Evolutionary conservation across 495 filamentous ascomycete species (phyloP), one percentile per base, ranked within the genome.

Genomic region (Sordaria brevicollis): DNA sequence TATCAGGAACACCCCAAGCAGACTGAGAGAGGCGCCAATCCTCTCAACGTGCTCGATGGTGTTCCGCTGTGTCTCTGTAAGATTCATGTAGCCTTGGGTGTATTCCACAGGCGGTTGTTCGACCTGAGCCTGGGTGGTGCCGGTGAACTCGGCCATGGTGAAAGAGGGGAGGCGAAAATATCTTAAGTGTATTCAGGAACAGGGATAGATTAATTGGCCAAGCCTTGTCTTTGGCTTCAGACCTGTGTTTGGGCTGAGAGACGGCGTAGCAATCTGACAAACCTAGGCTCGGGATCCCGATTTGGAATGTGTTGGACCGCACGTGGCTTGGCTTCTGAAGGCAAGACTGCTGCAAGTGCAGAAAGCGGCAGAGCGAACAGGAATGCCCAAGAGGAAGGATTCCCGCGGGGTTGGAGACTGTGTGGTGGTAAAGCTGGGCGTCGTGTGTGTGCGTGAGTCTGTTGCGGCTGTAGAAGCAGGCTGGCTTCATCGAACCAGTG

Each of bases 1-100:
- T 36, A 96, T 91, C 70, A 92, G 84, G 39, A 87, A 77, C 11
- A 92, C 89, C 13, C 88, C 89, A 2, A 88, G 54, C 17, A 95
- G 75, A 4, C 92, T 94, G 70, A 97, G 78, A 11, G 79, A 79
- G 35, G 84, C 84, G 9, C 82, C 82, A 13, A 80, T 65, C 62
- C 84, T 79, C 75, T 87, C 85, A 33, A 85, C 78, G 57, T 72
- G 37, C 71, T 79, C 70, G 71, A 80, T 79, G 66, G 74, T 77
- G 69, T 73, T 69, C 31, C 76, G 77, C 43, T 79, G 69, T 21
- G 66, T 25, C 10, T 13, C 25, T 29, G 75, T 79, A 49, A 80
- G 72, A 73, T 78, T 78, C 78, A 79, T 78, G 70, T 75, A 73
- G 73, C 70, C 69, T 19, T 43, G 65, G 13, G 15, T 9, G 21